Evolutionary conservation across 176 grass and related monocot genomes (phyloP).

Genomic region (Tuctoria greenei): DNA sequence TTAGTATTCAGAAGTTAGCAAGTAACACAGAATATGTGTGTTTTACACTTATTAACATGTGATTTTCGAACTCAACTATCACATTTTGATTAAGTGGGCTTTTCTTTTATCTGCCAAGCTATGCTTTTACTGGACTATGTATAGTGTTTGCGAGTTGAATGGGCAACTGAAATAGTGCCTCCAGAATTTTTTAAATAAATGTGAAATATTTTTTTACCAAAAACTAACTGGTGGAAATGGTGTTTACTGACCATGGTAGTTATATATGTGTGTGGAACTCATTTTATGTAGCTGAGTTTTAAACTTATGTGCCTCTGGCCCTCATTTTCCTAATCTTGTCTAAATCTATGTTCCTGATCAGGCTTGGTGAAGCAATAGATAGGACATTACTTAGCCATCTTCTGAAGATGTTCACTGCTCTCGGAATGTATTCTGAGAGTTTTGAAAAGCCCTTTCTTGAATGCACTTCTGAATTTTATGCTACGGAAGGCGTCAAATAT

Average conservation of each 20-base stretch:
- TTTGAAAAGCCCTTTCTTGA: constrained; percentile 93
- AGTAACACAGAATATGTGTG: neutral
- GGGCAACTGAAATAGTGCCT: neutral
- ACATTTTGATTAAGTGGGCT: constrained; percentile 13
- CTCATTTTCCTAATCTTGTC: constrained; percentile 8
- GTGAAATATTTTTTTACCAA: neutral
- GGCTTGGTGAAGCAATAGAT: constrained; percentile 93
- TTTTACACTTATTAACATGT: neutral
- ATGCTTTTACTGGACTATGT: neutral
- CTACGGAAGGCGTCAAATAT: constrained; percentile 94
- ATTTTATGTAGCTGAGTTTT: constrained; percentile 20
- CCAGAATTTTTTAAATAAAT: constrained; percentile 5
- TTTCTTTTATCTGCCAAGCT: neutral
- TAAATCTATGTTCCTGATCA: constrained; percentile 39
- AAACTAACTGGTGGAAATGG: neutral
- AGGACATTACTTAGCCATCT: constrained; percentile 93
- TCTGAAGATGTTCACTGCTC: constrained; percentile 95
- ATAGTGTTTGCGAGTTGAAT: constrained; percentile 1
- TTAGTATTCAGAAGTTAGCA: neutral
- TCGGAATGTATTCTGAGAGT: constrained; percentile 89
- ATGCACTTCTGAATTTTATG: constrained; percentile 93
- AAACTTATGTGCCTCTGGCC: neutral
- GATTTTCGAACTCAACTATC: neutral
- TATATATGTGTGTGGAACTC: neutral
- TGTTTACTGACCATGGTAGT: neutral